Conservation (phyloP, 2,329 filamentous ascomycete genomes). For the Colletotrichum kahawae region DNA sequence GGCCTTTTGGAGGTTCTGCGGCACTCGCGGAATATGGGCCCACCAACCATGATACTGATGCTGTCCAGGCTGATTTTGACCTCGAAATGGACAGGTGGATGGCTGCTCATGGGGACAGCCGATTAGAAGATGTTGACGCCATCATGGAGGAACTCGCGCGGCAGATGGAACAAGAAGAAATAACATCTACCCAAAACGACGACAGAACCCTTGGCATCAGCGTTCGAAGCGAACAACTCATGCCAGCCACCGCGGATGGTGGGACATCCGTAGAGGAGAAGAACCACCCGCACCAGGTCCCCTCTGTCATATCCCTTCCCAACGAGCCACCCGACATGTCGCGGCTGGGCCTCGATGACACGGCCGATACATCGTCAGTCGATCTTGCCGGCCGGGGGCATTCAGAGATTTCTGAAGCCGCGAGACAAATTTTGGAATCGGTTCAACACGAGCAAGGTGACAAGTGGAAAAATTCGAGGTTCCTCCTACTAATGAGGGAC, state of each 20-base stretch:
- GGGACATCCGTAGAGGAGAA: neutral
- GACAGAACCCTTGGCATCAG: neutral
- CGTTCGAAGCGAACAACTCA: neutral
- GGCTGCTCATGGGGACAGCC: constrained; percentile 34
- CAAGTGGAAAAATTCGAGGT: constrained; percentile 52
- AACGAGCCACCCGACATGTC: neutral
- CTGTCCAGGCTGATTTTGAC: constrained; percentile 40
- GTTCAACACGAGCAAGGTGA: constrained; percentile 50
- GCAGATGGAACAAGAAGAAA: constrained; percentile 35
- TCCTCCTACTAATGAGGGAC: constrained; percentile 49
- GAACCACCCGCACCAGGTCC: neutral
- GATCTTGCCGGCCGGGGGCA: neutral
- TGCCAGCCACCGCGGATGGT: neutral
- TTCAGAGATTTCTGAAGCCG: constrained; percentile 44
- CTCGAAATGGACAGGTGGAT: constrained; percentile 48
- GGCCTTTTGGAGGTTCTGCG: neutral
- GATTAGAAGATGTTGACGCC: constrained; percentile 45
- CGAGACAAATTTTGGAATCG: constrained; percentile 45
- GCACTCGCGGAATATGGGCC: neutral
- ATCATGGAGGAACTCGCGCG: constrained; percentile 48
- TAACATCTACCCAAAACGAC: neutral
- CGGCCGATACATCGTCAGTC: neutral
- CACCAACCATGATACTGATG: neutral
- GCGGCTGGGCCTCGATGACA: neutral
- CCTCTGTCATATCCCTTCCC: neutral